Evolutionary conservation across 2,329 filamentous ascomycete genomes (phyloP).

Genomic region (Penicillium brevicompactum): DNA sequence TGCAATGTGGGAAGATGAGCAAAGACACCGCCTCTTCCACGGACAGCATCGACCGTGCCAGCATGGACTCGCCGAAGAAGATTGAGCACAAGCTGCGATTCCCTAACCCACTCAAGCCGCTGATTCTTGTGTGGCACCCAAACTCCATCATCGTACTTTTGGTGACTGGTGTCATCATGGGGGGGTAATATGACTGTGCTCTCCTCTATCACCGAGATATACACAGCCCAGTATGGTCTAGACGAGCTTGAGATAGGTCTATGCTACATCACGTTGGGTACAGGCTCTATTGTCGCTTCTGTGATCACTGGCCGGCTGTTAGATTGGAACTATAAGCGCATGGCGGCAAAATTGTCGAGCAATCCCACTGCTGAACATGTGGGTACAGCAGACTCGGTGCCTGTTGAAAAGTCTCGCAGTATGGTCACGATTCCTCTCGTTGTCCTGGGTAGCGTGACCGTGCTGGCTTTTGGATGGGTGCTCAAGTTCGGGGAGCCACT

Average conservation of each 20-base stretch:
- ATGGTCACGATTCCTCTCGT: constrained; percentile 25
- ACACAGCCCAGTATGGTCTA: constrained; percentile 30
- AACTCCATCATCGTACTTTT: constrained; percentile 35
- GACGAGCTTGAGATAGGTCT: constrained; percentile 38
- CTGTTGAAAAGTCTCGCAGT: constrained; percentile 26
- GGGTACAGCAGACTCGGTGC: constrained; percentile 8
- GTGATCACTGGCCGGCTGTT: constrained; percentile 20
- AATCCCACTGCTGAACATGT: constrained; percentile 6
- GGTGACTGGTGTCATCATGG: constrained; percentile 18
- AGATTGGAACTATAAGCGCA: constrained; percentile 26
- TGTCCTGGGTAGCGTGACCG: constrained; percentile 13
- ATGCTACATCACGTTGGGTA: constrained; percentile 36
- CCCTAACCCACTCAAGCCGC: constrained; percentile 25
- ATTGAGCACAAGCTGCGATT: constrained; percentile 11
- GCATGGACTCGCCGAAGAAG: constrained; percentile 6
- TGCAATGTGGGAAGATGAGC: neutral
- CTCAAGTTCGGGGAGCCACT: constrained; percentile 11
- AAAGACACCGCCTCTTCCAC: neutral
- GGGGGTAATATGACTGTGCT: constrained; percentile 29
- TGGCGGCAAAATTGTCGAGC: constrained; percentile 6
- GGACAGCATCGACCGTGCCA: neutral
- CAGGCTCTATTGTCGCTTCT: constrained; percentile 23
- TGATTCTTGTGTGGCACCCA: constrained; percentile 27
- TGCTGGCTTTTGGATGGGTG: constrained; percentile 25
- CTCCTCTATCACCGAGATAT: constrained; percentile 26